phyloP scores from a whole-genome alignment of 768 basidiomycete genomes.

The Lactarius hengduanensis region DNA sequence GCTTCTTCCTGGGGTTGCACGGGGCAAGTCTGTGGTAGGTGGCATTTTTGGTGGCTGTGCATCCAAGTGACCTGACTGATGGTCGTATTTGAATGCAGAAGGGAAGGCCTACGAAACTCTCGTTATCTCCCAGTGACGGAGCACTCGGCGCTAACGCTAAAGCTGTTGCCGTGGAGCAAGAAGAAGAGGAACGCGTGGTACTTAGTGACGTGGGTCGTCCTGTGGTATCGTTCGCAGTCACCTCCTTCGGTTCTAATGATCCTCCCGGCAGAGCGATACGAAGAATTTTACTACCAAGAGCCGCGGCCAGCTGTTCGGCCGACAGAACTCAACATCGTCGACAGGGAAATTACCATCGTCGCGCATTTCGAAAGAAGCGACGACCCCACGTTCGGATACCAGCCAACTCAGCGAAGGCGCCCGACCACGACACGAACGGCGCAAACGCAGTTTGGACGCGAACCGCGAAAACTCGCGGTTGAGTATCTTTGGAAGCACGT shows the following conservation, averaged over 20 bases:
- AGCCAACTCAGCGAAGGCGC: neutral
- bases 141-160: conserved; percentile 47
- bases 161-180: conserved; percentile 33
- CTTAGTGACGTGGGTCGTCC: conserved; percentile 64
- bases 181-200: conserved; percentile 52
- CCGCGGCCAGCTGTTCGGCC: conserved; percentile 61
- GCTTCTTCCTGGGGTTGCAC: conserved; percentile 10
- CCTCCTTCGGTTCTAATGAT: neutral
- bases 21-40: conserved; percentile 6
- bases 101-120: conserved; percentile 50
- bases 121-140: conserved; percentile 61
- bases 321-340: conserved; percentile 44
- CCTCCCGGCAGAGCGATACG: conserved; percentile 48
- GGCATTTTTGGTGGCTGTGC: neutral
- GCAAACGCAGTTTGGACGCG: conserved; percentile 52
- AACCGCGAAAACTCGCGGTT: conserved; percentile 49
- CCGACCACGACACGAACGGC: conserved; percentile 33
- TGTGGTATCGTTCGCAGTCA: neutral
- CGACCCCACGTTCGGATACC: conserved; percentile 30
- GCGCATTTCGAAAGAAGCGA: conserved; percentile 33
- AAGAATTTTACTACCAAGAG: conserved; percentile 37
- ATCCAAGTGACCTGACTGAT: neutral
- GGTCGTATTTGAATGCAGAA: conserved; percentile 35
- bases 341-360: conserved; percentile 34
- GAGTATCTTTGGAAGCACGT: conserved; percentile 77